Percentiles rank a stretch among this genome's conserved stretches.
These are phyloP conservation scores for Malania oleifera DNA, from an alignment of 164 flowering plant species.

Conservation along the genomic window DNA sequence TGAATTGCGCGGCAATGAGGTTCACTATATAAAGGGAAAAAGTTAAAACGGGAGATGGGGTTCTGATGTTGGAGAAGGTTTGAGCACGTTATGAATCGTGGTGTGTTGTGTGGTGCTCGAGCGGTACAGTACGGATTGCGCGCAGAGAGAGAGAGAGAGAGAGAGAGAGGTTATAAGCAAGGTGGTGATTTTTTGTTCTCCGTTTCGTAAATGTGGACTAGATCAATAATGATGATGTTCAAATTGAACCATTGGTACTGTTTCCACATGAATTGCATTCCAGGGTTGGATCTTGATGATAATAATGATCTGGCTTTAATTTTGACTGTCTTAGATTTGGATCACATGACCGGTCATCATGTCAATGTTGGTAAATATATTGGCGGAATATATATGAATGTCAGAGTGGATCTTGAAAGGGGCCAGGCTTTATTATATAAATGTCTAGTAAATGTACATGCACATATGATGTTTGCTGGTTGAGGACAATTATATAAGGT, in stretches of 20 bases:
- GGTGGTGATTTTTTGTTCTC: slow-evolving; percentile 10
- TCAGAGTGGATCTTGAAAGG: too few relatives aligned
- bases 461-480: too few relatives aligned
- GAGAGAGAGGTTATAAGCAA: slow-evolving; percentile 11
- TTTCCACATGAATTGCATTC: too few relatives aligned
- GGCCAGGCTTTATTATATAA: too few relatives aligned
- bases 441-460: too few relatives aligned
- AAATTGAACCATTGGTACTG: too few relatives aligned
- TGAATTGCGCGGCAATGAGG: slow-evolving; percentile 10
- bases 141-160: too few relatives aligned
- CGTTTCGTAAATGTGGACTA: slow-evolving; percentile 9
- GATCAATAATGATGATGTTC: slow-evolving; percentile 12
- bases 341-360: slow-evolving; percentile 7
- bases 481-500: too few relatives aligned
- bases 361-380: too few relatives aligned
- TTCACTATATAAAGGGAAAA: slow-evolving; percentile 6
- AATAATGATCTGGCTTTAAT: slow-evolving; percentile 1
- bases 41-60: slow-evolving; percentile 11
- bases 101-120: slow-evolving; percentile 24
- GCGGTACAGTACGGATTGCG: slow-evolving; percentile 33
- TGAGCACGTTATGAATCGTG: slow-evolving; percentile 2
- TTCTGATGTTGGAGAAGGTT: slow-evolving; percentile 14
- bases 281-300: too few relatives aligned
- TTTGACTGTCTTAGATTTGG: too few relatives aligned
- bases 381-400: too few relatives aligned